Evolutionary conservation across 2,329 filamentous ascomycete genomes (phyloP), one percentile per base, ranked within the genome.

Genomic region (Microsporum canis): DNA sequence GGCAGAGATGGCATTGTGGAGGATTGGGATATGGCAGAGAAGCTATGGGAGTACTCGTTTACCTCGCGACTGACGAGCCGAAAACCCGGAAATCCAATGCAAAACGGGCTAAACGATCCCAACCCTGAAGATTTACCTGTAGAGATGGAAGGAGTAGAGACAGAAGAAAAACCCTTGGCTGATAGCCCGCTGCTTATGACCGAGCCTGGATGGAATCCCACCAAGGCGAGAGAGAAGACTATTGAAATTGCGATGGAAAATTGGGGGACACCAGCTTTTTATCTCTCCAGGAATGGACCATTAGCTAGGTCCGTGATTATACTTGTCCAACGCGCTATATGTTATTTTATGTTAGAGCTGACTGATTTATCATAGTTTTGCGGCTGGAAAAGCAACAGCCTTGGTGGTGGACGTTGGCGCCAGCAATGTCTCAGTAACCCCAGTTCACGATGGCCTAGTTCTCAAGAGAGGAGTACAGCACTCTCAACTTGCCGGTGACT

Each of bases 171-270:
- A 75, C 84, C 89, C 5, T 80, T 99, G 64, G 84, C 87, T 57
- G 94, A 97, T 73, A 94, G 89, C 73, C 95, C 94, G 5, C 78
- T 99, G 63, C 80, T 99, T 62, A 87, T 99, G 83, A 96, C 90
- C 0, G 94, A 99, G 76, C 88, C 91, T 12, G 88, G 89, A 8
- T 97, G 92, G 91, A 97, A 96, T 75, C 82, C 85, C 31, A 76
- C 83, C 49, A 96, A 96, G 78, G 84, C 88, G 63, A 83, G 95
- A 63, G 94, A 99, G 77, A 95, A 94, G 82, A 87, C 88, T 45
- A 92, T 96, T 69, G 94, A 99, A 77, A 85, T 97, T 65, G 91
- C 90, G 63, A 96, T 99, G 87, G 94, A 99, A 80, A 89, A 85
- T 71, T 99, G 94, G 91, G 91, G 90, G 33, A 88, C 88, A 61